These are phyloP conservation scores for Globisporangium sylvaticum DNA, from an alignment of 352 stramenopile species.

Conservation along the genomic window DNA sequence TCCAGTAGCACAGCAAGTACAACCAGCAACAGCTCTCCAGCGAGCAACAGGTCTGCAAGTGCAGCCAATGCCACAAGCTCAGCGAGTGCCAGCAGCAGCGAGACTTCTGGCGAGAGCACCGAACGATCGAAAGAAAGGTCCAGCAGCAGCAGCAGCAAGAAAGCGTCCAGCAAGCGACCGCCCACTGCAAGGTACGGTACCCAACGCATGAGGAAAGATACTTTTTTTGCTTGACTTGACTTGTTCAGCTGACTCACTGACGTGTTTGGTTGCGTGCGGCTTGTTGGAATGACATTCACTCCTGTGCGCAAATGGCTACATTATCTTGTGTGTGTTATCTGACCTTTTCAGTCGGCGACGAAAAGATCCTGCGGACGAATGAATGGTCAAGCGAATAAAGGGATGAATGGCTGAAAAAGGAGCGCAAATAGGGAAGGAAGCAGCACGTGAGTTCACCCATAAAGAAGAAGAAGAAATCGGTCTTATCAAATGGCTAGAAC, in stretches of 20 bases:
- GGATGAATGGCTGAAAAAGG: background rate
- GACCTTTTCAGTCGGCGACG: background rate
- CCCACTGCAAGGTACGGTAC: conserved; percentile 46
- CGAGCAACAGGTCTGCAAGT: background rate
- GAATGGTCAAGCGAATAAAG: background rate
- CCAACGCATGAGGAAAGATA: background rate
- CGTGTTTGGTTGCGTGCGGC: background rate
- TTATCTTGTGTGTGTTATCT: background rate
- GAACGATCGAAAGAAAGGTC: conserved; percentile 12
- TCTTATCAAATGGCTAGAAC: background rate
- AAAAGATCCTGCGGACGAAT: conserved; percentile 4
- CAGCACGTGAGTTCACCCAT: background rate
- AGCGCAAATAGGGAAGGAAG: background rate
- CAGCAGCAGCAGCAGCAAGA: conserved; percentile 39
- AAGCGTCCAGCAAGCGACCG: conserved; percentile 51
- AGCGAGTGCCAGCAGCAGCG: conserved; percentile 14
- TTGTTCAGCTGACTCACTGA: conserved; percentile 1
- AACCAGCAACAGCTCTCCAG: background rate
- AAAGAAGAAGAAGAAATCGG: background rate
- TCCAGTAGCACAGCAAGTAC: conserved; percentile 12
- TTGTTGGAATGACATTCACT: background rate
- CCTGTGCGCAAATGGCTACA: background rate
- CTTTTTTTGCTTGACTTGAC: background rate
- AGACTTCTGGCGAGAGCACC: conserved; percentile 6
- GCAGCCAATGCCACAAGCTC: background rate